Base-by-base conservation (phyloP, 2,329 filamentous ascomycete species). In the Remersonia thermophila region DNA sequence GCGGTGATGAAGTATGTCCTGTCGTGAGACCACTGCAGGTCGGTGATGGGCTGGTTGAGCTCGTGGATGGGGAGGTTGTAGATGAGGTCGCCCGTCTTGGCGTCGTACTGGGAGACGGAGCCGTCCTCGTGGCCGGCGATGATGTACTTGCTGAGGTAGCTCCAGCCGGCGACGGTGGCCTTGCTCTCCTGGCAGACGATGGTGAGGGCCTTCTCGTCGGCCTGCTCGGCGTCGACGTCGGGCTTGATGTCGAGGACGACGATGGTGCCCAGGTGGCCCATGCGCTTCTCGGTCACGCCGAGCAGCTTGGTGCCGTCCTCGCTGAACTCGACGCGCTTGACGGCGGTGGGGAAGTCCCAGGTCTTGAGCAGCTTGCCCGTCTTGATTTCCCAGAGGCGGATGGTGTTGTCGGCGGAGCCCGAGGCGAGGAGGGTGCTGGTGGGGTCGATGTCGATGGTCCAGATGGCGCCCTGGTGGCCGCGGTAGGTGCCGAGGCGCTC, bases 1-100 rank as follows among this genome's bases (percentile, higher is more conserved):
- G 91, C 81, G 40, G 91, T 98, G 67, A 98, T 91, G 69, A 96
- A 96, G 68, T 95, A 95, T 53, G 87, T 93, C 52, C 89, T 77
- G 69, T 98, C 91, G 36, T 77, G 62, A 37, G 85, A 80, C 83
- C 91, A 96, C 66, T 98, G 91, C 43, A 98, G 74, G 61, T 98
- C 91, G 52, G 83, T 91, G 54, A 98, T 83, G 60, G 73, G 70
- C 55, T 71, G 66, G 65, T 84, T 80, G 53, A 80, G 78, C 62
- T 93, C 89, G 66, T 98, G 91, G 42, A 80, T 79, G 57, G 82
- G 79, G 55, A 80, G 71, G 62, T 84, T 86, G 63, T 81, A 75
- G 49, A 93, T 61, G 47, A 83, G 70, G 49, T 94, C 85, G 58
- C 87, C 87, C 38, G 73, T 82, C 77, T 96, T 95, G 50, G 75